phyloP scores from a whole-genome alignment of 2,329 filamentous ascomycete species.

The Coniochaeta prunicola region DNA sequence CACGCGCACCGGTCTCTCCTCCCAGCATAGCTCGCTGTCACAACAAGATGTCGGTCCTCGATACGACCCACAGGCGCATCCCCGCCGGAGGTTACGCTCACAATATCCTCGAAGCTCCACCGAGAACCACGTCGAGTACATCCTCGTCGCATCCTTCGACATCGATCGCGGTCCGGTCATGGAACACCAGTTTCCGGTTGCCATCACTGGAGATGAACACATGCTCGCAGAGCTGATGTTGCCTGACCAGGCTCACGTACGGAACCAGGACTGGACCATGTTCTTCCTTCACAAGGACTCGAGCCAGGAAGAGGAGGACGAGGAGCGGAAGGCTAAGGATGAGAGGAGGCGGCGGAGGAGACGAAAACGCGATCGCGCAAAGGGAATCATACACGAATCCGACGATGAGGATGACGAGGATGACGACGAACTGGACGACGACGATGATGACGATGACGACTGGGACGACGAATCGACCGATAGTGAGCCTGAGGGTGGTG shows the following conservation, averaged over 20 bases:
- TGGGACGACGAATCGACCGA: constrained; percentile 46
- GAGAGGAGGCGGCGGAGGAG: constrained; percentile 43
- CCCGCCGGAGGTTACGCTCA: constrained; percentile 54
- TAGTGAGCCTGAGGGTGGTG: constrained; percentile 60
- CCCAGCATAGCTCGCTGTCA: constrained; percentile 55
- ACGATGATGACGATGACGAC: constrained; percentile 36
- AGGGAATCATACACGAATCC: constrained; percentile 29
- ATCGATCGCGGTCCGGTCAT: constrained; percentile 94
- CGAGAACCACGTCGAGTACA: constrained; percentile 98
- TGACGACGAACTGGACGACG: constrained; percentile 33
- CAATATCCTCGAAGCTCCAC: constrained; percentile 67
- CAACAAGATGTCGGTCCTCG: constrained; percentile 25
- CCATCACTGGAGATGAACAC: constrained; percentile 94
- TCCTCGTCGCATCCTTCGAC: constrained; percentile 93
- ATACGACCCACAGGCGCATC: constrained; percentile 42
- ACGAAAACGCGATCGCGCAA: constrained; percentile 38
- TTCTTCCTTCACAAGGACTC: constrained; percentile 98
- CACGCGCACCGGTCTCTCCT: constrained; percentile 42
- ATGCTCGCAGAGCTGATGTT: constrained; percentile 99
- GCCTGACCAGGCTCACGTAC: constrained; percentile 89
- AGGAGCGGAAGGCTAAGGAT: constrained; percentile 53
- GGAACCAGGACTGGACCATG: constrained; percentile 97
- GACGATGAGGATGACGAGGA: constrained; percentile 37
- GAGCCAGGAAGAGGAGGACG: constrained; percentile 73
- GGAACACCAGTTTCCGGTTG: constrained; percentile 94